A percentile compares a stretch with the other conserved stretches of the same genome.
Conservation (phyloP, 208 protist genomes). For the Leishmania mexicana region DNA sequence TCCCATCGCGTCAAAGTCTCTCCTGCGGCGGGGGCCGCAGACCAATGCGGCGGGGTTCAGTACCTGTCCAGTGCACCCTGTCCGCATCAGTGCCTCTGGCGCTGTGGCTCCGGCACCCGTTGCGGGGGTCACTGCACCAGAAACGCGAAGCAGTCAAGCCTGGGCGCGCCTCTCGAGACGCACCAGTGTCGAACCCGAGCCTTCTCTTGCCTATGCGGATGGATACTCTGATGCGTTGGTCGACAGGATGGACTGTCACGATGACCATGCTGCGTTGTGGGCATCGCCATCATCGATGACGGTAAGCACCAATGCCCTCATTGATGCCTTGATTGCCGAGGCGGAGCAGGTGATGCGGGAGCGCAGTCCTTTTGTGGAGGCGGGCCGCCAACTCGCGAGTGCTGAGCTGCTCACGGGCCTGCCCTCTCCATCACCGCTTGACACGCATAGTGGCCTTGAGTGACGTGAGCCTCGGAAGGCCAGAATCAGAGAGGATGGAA, state of each 20-base stretch:
- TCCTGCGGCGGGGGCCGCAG: background rate
- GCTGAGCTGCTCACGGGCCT: background rate
- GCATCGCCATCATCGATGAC: background rate
- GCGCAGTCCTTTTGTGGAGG: constrained; percentile 9
- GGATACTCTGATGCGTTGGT: background rate
- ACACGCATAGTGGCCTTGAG: background rate
- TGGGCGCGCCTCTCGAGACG: background rate
- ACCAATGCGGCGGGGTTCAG: background rate
- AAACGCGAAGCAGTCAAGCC: background rate
- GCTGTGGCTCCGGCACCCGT: background rate
- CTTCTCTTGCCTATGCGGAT: background rate
- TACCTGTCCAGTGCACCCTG: background rate
- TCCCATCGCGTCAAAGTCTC: background rate
- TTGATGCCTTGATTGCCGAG: constrained; percentile 35
- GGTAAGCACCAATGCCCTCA: background rate
- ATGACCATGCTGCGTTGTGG: background rate
- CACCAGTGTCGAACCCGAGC: background rate
- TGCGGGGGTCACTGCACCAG: background rate
- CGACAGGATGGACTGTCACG: background rate
- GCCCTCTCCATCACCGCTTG: background rate
- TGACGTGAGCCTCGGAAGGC: background rate
- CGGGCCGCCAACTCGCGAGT: background rate
- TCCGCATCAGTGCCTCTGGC: background rate
- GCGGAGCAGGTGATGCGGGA: constrained; percentile 32
- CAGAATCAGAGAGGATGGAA: background rate